These are phyloP conservation scores for Chaetoceros tenuissimus DNA, from an alignment of 108 stramenopile genomes.

Conservation along the genomic window DNA sequence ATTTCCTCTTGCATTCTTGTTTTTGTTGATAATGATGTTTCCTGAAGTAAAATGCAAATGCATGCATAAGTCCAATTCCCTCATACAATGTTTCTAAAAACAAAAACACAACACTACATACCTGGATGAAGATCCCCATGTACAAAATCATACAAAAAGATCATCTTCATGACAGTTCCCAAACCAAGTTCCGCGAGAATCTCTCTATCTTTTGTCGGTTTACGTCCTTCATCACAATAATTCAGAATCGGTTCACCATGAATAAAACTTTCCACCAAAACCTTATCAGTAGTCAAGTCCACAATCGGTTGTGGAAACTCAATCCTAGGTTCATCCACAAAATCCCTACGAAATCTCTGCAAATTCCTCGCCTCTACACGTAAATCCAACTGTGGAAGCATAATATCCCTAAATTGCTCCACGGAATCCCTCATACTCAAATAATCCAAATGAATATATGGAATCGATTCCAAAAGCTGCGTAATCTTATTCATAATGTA, in stretches of 20 bases:
- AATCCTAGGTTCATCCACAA: constrained; percentile 54
- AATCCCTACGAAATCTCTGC: constrained; percentile 57
- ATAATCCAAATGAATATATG: constrained; percentile 62
- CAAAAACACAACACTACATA: constrained; percentile 10
- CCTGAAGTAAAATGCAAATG: constrained; percentile 37
- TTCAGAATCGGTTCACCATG: constrained; percentile 74
- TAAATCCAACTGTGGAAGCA: constrained; percentile 84
- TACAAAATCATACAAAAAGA: constrained; percentile 65
- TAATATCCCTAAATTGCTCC: constrained; percentile 75
- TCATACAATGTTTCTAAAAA: too few species aligned
- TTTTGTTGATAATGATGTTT: constrained; percentile 62
- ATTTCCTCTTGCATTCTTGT: constrained; percentile 38
- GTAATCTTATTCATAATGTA: constrained; percentile 70
- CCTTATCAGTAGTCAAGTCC: constrained; percentile 56
- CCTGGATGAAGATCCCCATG: constrained; percentile 80
- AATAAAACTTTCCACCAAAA: constrained; percentile 81
- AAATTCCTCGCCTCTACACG: constrained; percentile 71
- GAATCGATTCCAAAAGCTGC: constrained; percentile 47
- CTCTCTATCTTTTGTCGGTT: constrained; percentile 29
- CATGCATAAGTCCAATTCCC: too few species aligned
- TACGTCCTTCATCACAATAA: constrained; percentile 25
- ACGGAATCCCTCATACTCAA: constrained; percentile 71
- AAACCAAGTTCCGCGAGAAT: constrained; percentile 64
- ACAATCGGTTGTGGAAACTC: constrained; percentile 61
- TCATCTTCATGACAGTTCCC: constrained; percentile 83